Evolutionary conservation across 2,329 filamentous ascomycete species (phyloP).

Genomic region (Fonsecaea monophora): DNA sequence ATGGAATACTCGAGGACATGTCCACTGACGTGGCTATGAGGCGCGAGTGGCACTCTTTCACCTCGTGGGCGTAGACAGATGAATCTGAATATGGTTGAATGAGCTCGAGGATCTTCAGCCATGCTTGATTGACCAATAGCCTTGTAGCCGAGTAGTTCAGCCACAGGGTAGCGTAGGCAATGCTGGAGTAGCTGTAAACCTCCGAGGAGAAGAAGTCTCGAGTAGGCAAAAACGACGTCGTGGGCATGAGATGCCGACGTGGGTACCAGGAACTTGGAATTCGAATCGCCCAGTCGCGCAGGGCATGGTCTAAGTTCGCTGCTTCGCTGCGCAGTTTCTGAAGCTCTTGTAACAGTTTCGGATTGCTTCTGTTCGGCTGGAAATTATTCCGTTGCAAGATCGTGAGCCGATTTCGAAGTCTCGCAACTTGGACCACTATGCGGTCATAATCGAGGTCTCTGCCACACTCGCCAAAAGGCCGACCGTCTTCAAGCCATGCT

Average conservation of each 20-base stretch:
- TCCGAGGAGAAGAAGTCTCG: slow-evolving; percentile 38
- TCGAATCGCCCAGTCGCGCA: slow-evolving; percentile 26
- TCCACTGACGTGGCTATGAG: slow-evolving; percentile 16
- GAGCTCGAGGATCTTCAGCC: slow-evolving; percentile 37
- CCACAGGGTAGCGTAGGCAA: slow-evolving; percentile 40
- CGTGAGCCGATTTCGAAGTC: slow-evolving; percentile 32
- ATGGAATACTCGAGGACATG: slow-evolving; percentile 27
- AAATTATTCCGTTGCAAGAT: slow-evolving; percentile 10
- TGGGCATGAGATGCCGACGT: slow-evolving; percentile 27
- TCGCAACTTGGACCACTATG: slow-evolving; percentile 39
- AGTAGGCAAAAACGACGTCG: slow-evolving; percentile 20
- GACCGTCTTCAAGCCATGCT: slow-evolving; percentile 43
- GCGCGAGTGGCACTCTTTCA: slow-evolving; percentile 8
- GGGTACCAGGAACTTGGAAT: slow-evolving; percentile 26
- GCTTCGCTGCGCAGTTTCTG: slow-evolving; percentile 26
- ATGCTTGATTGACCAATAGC: slow-evolving; percentile 41
- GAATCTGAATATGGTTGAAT: slow-evolving; percentile 34
- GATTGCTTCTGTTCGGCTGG: background rate
- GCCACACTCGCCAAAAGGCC: slow-evolving; percentile 42
- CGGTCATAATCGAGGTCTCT: slow-evolving; percentile 44
- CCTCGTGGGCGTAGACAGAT: slow-evolving; percentile 20
- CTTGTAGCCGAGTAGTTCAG: slow-evolving; percentile 40
- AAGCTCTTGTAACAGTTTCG: background rate
- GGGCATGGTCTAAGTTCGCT: slow-evolving; percentile 23
- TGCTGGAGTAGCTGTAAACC: slow-evolving; percentile 40